phyloP scores from a whole-genome alignment of 345 rosid genomes.

The Trapa bicornis region DNA sequence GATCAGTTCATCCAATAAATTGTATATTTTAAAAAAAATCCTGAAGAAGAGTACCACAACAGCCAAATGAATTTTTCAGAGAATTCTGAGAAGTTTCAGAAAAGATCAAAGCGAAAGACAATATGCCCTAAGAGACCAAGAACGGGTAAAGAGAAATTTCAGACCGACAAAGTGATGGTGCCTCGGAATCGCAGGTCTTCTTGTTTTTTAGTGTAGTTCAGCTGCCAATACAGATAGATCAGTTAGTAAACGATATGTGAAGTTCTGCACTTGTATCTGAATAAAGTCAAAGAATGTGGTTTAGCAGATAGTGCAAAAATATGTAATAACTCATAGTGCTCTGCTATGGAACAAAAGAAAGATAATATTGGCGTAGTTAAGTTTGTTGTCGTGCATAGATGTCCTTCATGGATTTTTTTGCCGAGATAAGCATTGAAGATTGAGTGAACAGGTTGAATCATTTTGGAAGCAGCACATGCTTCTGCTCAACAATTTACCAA shows the following conservation, averaged over 20 bases:
- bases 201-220: constrained; percentile 86
- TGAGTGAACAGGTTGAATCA: background rate
- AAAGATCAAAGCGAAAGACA: background rate
- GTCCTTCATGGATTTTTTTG: background rate
- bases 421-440: background rate
- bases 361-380: background rate
- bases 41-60: background rate
- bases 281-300: background rate
- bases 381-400: background rate
- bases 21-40: background rate
- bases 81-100: background rate
- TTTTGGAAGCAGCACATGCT: background rate
- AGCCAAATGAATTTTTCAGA: background rate
- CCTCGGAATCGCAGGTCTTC: constrained; percentile 92
- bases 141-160: background rate
- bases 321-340: background rate
- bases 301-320: background rate
- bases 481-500: constrained; percentile 12
- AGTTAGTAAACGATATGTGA: background rate
- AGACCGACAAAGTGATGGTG: constrained; percentile 73
- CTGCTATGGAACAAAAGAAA: background rate
- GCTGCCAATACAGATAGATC: constrained; percentile 24
- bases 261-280: background rate
- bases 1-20: constrained; percentile 6
- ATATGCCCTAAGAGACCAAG: background rate